Evolutionary conservation across 306 rosid species (phyloP).

Genomic region (Trifolium dubium): DNA sequence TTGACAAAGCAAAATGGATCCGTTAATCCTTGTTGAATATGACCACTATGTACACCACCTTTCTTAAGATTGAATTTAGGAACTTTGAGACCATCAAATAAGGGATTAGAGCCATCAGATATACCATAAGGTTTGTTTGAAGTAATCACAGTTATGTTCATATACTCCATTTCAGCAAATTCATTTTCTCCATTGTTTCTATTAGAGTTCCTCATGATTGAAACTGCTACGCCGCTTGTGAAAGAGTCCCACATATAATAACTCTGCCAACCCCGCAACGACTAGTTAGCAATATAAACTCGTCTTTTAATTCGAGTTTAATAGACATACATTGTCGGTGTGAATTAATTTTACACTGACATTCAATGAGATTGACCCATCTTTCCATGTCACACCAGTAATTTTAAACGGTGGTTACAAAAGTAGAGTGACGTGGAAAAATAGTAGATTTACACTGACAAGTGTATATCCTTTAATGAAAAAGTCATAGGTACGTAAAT

Average conservation of each 20-base stretch:
- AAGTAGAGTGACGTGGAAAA: background rate
- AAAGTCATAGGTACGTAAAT: slow-evolving; percentile 19
- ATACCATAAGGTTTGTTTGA: slow-evolving; percentile 84
- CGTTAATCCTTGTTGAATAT: slow-evolving; percentile 70
- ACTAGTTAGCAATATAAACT: slow-evolving; percentile 3
- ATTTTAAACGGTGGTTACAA: background rate
- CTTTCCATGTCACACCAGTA: background rate
- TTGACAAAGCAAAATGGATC: slow-evolving; percentile 78
- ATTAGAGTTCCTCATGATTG: slow-evolving; percentile 71
- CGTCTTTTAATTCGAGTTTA: slow-evolving; percentile 10
- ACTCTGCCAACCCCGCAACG: slow-evolving; percentile 62
- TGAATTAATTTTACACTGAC: background rate
- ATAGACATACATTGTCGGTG: background rate
- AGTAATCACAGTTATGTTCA: slow-evolving; percentile 83
- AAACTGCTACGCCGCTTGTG: slow-evolving; percentile 77
- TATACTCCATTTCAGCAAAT: slow-evolving; percentile 82
- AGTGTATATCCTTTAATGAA: background rate
- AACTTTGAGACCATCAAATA: slow-evolving; percentile 64
- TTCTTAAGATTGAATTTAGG: slow-evolving; percentile 66
- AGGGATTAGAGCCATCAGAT: slow-evolving; percentile 84
- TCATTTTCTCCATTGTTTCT: slow-evolving; percentile 64
- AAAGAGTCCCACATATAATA: slow-evolving; percentile 97
- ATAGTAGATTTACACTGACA: background rate
- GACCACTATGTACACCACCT: slow-evolving; percentile 89
- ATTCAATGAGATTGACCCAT: background rate